phyloP scores from a whole-genome alignment of 2,329 filamentous ascomycete species.

The Calonectria pseudoturangicola region DNA sequence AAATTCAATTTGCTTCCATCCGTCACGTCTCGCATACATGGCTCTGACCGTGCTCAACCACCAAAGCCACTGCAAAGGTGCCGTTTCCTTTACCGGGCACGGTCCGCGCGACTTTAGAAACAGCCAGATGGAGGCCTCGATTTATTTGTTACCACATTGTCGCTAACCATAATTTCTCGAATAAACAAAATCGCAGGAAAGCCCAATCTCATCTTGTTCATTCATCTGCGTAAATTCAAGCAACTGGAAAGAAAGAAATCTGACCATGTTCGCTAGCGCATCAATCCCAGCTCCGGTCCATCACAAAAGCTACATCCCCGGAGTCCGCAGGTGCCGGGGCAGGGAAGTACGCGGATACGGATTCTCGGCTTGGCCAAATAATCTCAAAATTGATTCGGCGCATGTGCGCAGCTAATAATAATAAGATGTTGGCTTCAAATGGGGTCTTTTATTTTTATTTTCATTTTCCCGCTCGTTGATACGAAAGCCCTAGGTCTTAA shows the following conservation, averaged over 20 bases:
- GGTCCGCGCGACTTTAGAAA: constrained; percentile 30
- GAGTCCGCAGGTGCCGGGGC: constrained; percentile 24
- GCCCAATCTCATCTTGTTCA: too few relatives aligned
- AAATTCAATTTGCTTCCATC: constrained; percentile 49
- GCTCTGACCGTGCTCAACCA: constrained; percentile 23
- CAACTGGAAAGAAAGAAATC: constrained; percentile 1
- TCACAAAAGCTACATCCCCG: background rate
- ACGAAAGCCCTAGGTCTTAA: constrained; percentile 33
- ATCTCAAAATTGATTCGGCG: constrained; percentile 35
- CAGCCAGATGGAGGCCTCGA: constrained; percentile 28
- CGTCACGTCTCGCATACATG: constrained; percentile 47
- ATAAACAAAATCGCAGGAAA: background rate
- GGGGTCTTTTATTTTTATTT: constrained; percentile 12
- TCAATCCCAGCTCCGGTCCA: background rate
- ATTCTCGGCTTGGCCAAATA: constrained; percentile 27
- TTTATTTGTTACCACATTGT: background rate
- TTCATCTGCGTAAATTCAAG: background rate
- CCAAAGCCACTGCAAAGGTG: constrained; percentile 29
- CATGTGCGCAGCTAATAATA: constrained; percentile 32
- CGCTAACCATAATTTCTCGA: background rate
- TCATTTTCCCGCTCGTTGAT: constrained; percentile 25
- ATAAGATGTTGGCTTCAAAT: constrained; percentile 24
- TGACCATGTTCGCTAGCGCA: constrained; percentile 5
- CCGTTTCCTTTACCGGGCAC: constrained; percentile 23
- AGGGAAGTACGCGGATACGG: constrained; percentile 35